Conservation (phyloP, 108 stramenopile species). For the Cylindrotheca fusiformis region DNA sequence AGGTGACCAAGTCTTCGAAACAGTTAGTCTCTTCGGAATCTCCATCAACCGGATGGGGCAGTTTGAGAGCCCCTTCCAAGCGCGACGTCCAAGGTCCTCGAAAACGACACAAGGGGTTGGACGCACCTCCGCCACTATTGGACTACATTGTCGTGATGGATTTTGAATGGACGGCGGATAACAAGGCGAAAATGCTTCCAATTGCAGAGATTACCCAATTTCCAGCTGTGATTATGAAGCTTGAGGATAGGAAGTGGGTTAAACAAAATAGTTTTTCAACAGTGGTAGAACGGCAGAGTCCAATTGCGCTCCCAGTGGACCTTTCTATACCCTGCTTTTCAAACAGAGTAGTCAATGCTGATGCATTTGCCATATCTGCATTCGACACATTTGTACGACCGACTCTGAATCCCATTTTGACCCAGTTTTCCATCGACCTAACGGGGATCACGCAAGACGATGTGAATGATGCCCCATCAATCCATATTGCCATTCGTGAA, state of each 20-base stretch:
- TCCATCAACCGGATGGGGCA: slow-evolving; percentile 13
- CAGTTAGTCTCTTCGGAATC: neutral
- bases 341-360: neutral
- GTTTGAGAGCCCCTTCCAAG: slow-evolving; percentile 13
- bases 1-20: too few relatives aligned
- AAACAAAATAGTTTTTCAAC: neutral
- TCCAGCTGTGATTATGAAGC: slow-evolving; percentile 20
- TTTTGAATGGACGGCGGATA: slow-evolving; percentile 31
- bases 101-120: slow-evolving; percentile 26
- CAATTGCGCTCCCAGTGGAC: slow-evolving; percentile 6
- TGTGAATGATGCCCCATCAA: slow-evolving; percentile 17
- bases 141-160: slow-evolving; percentile 26
- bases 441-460: slow-evolving; percentile 20
- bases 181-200: slow-evolving; percentile 18
- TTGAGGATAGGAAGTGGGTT: neutral
- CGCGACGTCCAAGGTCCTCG: slow-evolving; percentile 18
- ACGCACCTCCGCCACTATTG: slow-evolving; percentile 16
- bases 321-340: neutral
- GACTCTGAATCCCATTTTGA: slow-evolving; percentile 24
- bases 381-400: slow-evolving; percentile 18
- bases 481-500: slow-evolving; percentile 2
- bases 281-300: neutral
- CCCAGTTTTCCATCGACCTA: slow-evolving; percentile 19
- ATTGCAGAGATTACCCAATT: slow-evolving; percentile 28
- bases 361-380: slow-evolving; percentile 9